Conservation (phyloP, 306 rosid species). For the Potentilla sterilis region DNA sequence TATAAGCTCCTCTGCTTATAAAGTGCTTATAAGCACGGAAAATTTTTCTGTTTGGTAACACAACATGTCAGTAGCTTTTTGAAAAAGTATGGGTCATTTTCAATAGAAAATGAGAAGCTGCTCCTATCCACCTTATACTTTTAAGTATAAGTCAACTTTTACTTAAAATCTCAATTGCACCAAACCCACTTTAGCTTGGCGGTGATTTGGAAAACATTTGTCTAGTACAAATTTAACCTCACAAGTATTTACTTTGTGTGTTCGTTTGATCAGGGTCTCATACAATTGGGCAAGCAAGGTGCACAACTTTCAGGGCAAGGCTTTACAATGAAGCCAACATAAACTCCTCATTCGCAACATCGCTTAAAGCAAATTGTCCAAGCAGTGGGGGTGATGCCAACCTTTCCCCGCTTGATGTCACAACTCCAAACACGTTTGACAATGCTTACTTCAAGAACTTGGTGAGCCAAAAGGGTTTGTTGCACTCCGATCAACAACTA, state of each 20-base stretch:
- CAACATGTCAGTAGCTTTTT: too few species aligned
- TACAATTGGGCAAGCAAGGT: slow-evolving; percentile 54
- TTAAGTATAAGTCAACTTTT: too few species aligned
- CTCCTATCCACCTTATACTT: too few species aligned
- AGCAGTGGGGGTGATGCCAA: slow-evolving; percentile 45
- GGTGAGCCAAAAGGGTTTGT: slow-evolving; percentile 43
- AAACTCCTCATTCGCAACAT: slow-evolving; percentile 41
- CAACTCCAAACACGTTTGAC: slow-evolving; percentile 41
- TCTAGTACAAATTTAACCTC: background rate
- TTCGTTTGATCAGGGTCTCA: slow-evolving; percentile 43
- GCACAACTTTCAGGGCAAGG: slow-evolving; percentile 40
- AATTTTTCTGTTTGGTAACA: too few species aligned
- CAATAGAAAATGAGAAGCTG: too few species aligned
- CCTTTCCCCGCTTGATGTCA: slow-evolving; percentile 45
- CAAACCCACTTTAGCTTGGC: too few species aligned
- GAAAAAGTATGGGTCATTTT: too few species aligned
- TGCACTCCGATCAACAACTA: slow-evolving; percentile 65
- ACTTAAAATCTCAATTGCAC: too few species aligned
- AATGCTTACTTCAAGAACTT: slow-evolving; percentile 55
- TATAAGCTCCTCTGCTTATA: too few species aligned
- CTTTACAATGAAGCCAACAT: slow-evolving; percentile 62
- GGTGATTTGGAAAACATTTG: too few species aligned
- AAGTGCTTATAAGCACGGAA: too few species aligned
- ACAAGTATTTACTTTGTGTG: background rate
- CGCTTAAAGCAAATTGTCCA: slow-evolving; percentile 43